A percentile compares a stretch with the other conserved stretches of the same genome.
Evolutionary conservation across 1,284 basidiomycete genomes (phyloP).

Genomic region (Fomitopsis betulina): DNA sequence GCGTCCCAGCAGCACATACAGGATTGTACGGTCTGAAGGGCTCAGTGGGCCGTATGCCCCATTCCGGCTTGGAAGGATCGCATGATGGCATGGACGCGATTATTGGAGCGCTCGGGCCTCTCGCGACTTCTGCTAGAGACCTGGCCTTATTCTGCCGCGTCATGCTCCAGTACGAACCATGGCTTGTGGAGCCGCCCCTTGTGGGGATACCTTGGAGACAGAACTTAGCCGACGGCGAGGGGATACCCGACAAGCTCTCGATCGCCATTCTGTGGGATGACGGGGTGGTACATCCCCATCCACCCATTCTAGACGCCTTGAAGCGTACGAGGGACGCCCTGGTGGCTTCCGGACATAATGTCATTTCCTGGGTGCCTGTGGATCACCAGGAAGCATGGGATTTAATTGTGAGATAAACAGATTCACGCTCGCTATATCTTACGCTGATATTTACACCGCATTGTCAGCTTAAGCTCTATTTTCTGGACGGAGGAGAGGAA

Average conservation of each 20-base stretch:
- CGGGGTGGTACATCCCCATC: slow-evolving; percentile 49
- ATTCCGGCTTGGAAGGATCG: slow-evolving; percentile 45
- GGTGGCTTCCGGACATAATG: slow-evolving; percentile 48
- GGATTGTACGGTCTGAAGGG: slow-evolving; percentile 56
- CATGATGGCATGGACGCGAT: slow-evolving; percentile 54
- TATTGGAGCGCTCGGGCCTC: slow-evolving; percentile 46
- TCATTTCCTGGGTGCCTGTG: slow-evolving; percentile 43
- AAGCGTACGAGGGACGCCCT: slow-evolving; percentile 38
- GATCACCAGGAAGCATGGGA: slow-evolving; percentile 45
- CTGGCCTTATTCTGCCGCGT: slow-evolving; percentile 48
- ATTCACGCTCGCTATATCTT: background rate
- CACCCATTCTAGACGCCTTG: slow-evolving; percentile 47
- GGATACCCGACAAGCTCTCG: slow-evolving; percentile 39
- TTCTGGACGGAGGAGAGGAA: slow-evolving; percentile 46
- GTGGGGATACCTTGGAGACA: slow-evolving; percentile 51
- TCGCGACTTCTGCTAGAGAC: slow-evolving; percentile 48
- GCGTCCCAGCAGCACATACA: slow-evolving; percentile 42
- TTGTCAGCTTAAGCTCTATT: slow-evolving; percentile 41
- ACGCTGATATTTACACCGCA: slow-evolving; percentile 4
- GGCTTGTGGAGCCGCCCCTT: slow-evolving; percentile 49
- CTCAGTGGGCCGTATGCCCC: slow-evolving; percentile 45
- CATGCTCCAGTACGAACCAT: slow-evolving; percentile 47
- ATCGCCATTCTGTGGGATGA: slow-evolving; percentile 54
- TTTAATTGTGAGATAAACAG: slow-evolving; percentile 36
- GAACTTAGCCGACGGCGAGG: slow-evolving; percentile 33